These are phyloP conservation scores for Penicillium vulpinum DNA, from an alignment of 2,329 filamentous ascomycete species.

Conservation along the genomic window DNA sequence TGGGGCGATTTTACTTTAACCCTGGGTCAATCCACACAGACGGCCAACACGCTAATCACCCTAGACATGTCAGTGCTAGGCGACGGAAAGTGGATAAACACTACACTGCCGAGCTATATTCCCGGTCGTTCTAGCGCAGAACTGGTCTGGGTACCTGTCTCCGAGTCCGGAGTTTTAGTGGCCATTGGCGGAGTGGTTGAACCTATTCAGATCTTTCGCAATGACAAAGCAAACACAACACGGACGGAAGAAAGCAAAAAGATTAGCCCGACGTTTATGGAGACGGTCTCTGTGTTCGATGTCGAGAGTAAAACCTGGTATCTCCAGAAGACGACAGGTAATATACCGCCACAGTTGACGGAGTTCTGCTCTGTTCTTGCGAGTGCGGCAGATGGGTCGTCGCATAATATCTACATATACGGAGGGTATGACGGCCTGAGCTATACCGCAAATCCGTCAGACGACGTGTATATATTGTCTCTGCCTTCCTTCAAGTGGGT, in stretches of 20 bases:
- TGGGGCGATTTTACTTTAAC: slow-evolving; percentile 53
- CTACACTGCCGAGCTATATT: slow-evolving; percentile 52
- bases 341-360: slow-evolving; percentile 35
- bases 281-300: slow-evolving; percentile 41
- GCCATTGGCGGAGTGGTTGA: slow-evolving; percentile 41
- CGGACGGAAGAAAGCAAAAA: slow-evolving; percentile 5
- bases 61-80: slow-evolving; percentile 59
- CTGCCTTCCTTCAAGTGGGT: slow-evolving; percentile 24
- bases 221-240: slow-evolving; percentile 5
- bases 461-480: slow-evolving; percentile 39
- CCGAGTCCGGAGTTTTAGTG: slow-evolving; percentile 38
- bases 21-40: slow-evolving; percentile 34
- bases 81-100: slow-evolving; percentile 58
- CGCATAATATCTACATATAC: slow-evolving; percentile 53
- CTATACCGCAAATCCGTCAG: slow-evolving; percentile 32
- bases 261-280: slow-evolving; percentile 39
- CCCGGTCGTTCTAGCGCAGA: slow-evolving; percentile 63
- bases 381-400: slow-evolving; percentile 39
- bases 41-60: slow-evolving; percentile 60
- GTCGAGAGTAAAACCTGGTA: slow-evolving; percentile 39
- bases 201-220: slow-evolving; percentile 21
- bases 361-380: slow-evolving; percentile 46
- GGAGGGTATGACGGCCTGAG: slow-evolving; percentile 46
- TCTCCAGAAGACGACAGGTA: slow-evolving; percentile 43
- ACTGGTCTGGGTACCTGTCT: slow-evolving; percentile 60